Conservation (phyloP, 306 rosid species). For the Hylodesmum podocarpum region DNA sequence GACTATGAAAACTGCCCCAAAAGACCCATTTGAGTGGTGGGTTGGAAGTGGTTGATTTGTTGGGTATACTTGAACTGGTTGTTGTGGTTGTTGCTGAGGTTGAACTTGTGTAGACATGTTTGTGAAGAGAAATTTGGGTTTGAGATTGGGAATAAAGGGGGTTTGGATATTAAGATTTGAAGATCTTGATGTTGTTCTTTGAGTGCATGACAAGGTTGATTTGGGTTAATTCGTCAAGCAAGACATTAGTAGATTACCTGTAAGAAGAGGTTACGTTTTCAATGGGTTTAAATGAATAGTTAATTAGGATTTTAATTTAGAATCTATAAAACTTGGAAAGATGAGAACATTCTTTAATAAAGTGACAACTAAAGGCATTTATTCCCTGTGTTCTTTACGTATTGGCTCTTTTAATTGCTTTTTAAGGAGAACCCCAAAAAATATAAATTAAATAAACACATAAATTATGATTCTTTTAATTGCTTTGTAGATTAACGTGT, state of each 20-base stretch:
- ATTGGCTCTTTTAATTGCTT: slow-evolving; percentile 46
- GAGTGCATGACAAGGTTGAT: slow-evolving; percentile 54
- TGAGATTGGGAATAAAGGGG: background rate
- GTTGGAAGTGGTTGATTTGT: slow-evolving; percentile 39
- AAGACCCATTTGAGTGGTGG: slow-evolving; percentile 77
- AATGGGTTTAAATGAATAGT: slow-evolving; percentile 22
- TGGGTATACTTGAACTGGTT: slow-evolving; percentile 66
- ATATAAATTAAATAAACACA: background rate
- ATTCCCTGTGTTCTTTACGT: slow-evolving; percentile 36
- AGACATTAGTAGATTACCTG: slow-evolving; percentile 37
- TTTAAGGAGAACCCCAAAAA: background rate
- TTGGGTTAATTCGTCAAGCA: slow-evolving; percentile 41
- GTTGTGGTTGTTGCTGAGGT: slow-evolving; percentile 44
- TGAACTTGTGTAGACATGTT: slow-evolving; percentile 52
- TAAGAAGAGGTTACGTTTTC: slow-evolving; percentile 40
- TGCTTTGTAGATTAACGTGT: background rate
- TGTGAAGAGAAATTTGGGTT: background rate
- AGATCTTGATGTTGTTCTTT: slow-evolving; percentile 52
- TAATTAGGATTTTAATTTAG: slow-evolving; percentile 12
- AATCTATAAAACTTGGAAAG: slow-evolving; percentile 35
- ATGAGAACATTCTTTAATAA: slow-evolving; percentile 58
- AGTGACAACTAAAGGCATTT: slow-evolving; percentile 52
- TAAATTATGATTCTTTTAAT: too few species aligned
- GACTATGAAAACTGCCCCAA: slow-evolving; percentile 87
- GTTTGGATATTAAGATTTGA: slow-evolving; percentile 16